Evolutionary conservation across 2,329 filamentous ascomycete species (phyloP).

Genomic region (Aureobasidium leucospermi): DNA sequence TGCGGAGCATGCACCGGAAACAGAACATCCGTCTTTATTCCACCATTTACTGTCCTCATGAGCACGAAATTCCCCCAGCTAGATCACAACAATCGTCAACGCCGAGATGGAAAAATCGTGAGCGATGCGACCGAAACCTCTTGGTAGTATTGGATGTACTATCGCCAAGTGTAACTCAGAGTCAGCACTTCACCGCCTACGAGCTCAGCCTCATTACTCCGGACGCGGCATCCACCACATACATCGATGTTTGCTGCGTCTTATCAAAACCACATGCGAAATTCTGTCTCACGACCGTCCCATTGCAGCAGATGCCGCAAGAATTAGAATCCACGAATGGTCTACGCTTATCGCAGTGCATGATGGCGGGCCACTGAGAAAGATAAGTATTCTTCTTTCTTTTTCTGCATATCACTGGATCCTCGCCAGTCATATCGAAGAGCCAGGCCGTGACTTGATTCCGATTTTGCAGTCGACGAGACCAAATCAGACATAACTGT

Average conservation of each 20-base stretch:
- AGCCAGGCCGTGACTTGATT: too few species aligned
- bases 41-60: neutral
- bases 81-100: neutral
- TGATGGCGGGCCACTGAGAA: neutral
- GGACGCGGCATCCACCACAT: neutral
- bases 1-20: slow-evolving; percentile 2
- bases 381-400: neutral
- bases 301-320: neutral
- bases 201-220: neutral
- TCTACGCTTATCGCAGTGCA: neutral
- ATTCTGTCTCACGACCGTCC: neutral
- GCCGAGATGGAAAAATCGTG: neutral
- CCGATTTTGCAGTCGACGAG: neutral
- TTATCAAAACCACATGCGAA: neutral
- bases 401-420: neutral
- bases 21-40: neutral
- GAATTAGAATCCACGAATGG: slow-evolving; percentile 1
- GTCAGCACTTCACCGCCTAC: neutral
- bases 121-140: neutral
- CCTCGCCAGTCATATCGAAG: neutral
- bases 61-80: neutral
- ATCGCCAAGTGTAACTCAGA: neutral
- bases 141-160: neutral
- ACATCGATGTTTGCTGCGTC: neutral
- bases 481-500: too few species aligned